Conservation (phyloP, 148 eudicot genomes). For the Vaccinium myrtillus region DNA sequence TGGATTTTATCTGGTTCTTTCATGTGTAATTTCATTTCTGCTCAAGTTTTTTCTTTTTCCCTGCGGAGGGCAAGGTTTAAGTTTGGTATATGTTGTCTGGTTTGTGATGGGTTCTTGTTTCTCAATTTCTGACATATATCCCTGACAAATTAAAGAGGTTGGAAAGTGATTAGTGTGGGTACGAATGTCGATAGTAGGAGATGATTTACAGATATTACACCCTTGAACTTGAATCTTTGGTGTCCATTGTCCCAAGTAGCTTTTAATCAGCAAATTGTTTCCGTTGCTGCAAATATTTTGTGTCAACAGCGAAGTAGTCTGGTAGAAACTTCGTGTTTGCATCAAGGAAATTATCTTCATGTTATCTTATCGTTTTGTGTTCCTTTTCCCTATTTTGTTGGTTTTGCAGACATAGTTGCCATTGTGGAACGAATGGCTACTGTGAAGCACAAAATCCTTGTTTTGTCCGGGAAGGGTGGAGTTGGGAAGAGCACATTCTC, state of each 20-base stretch:
- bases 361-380: not conserved
- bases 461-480: conserved; percentile 87
- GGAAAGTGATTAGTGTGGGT: not conserved
- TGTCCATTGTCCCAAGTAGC: not conserved
- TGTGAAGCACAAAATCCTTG: conserved; percentile 88
- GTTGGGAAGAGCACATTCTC: conserved; percentile 98
- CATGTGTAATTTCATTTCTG: too few species aligned
- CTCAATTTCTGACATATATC: not conserved
- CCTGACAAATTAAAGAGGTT: not conserved
- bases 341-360: not conserved
- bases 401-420: conserved; percentile 61
- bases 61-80: not conserved
- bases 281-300: not conserved
- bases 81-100: not conserved
- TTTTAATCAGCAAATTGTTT: not conserved
- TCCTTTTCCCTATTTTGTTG: too few species aligned
- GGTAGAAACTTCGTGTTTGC: not conserved
- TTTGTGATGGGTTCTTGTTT: not conserved
- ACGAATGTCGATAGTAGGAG: not conserved
- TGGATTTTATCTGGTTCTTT: not conserved
- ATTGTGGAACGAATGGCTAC: conserved; percentile 92
- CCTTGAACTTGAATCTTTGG: not conserved
- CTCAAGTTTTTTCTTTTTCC: not conserved
- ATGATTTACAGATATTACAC: not conserved
- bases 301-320: not conserved